Percentiles rank a stretch among this genome's conserved stretches.
Conservation (phyloP, 2,329 filamentous ascomycete genomes). For the Sporothrix brunneoviolacea region DNA sequence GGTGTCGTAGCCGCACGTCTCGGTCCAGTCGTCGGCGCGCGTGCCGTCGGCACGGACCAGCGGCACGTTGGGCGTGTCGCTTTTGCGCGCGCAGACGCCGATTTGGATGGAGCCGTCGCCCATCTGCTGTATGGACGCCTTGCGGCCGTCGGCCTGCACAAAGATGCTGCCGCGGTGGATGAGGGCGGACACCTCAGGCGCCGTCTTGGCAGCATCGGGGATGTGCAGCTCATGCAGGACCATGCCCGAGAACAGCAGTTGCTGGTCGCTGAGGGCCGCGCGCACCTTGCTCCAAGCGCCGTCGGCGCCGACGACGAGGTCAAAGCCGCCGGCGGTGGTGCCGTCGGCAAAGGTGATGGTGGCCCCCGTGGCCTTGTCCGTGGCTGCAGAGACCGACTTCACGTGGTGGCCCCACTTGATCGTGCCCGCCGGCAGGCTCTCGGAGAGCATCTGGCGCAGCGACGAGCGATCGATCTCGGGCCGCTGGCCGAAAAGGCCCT, state of each 20-base stretch:
- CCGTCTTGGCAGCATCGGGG: constrained; percentile 32
- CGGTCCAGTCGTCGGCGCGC: constrained; percentile 28
- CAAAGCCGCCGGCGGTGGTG: constrained; percentile 29
- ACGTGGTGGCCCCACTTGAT: constrained; percentile 43
- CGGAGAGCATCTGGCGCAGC: constrained; percentile 37
- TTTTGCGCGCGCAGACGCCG: constrained; percentile 31
- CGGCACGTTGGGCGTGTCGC: constrained; percentile 26
- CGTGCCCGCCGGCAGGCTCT: constrained; percentile 37
- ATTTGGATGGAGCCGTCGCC: constrained; percentile 40
- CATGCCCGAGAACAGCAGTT: constrained; percentile 41
- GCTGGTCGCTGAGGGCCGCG: constrained; percentile 28
- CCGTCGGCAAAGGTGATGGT: constrained; percentile 34
- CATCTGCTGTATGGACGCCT: constrained; percentile 37
- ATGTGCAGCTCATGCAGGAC: constrained; percentile 36
- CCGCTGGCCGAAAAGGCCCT: constrained; percentile 24
- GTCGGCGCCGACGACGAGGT: constrained; percentile 31
- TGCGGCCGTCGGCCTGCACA: constrained; percentile 34
- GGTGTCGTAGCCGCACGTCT: constrained; percentile 39
- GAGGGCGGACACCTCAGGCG: constrained; percentile 36
- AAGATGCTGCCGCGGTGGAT: constrained; percentile 44
- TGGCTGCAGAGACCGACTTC: constrained; percentile 27
- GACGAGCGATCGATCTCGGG: constrained; percentile 48
- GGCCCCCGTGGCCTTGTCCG: constrained; percentile 15
- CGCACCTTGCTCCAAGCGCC: constrained; percentile 34
- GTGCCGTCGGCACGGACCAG: constrained; percentile 26